Base-by-base conservation (phyloP, 2,329 filamentous ascomycete species). In the Coniochaeta pulveracea region DNA sequence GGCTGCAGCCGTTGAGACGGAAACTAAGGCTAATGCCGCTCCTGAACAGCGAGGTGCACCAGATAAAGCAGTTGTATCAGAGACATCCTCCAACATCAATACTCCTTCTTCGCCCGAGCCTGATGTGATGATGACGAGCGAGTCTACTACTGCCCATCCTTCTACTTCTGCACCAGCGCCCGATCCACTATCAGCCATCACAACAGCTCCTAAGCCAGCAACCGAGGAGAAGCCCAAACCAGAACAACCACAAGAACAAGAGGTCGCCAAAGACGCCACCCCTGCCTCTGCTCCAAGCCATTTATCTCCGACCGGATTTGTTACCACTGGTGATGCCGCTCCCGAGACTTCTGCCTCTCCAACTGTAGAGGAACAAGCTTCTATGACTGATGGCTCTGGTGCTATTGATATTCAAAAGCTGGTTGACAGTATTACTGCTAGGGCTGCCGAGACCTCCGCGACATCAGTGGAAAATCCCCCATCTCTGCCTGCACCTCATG, bases 51-150 rank as follows among this genome's bases (percentile, higher is more conserved):
- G 47, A 30, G 39, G 43, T 37, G 47, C 47, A 41, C 43, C 45
- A 43, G 41, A 47, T 46, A 47, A 54, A 49, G 46, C 51, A 46
- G 49, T 61, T 64, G 56, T 66, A 64, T 57, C 61, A 53, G 54
- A 59, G 46, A 52, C 56, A 44, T 50, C 28, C 18, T 31, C 57
- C 54, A 61, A 57, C 47, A 57, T 54, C 50, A 48, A 51, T 51
- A 47, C 52, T 54, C 51, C 58, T 49, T 48, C 53, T 46, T 45
- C 54, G 37, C 53, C 56, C 56, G 58, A 56, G 10, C 22, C 28
- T 19, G 22, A 31, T 15, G 18, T 15, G 50, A 48, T 48, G 44
- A 33, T 46, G 36, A 41, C 44, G 37, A 40, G 37, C 37, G 41
- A 44, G 40, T 42, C 47, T 37, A 36, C 41, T 25, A 39, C 38